These are phyloP conservation scores for Hypoxylon fuscum DNA, from an alignment of 495 filamentous ascomycete genomes.

Conservation along the genomic window DNA sequence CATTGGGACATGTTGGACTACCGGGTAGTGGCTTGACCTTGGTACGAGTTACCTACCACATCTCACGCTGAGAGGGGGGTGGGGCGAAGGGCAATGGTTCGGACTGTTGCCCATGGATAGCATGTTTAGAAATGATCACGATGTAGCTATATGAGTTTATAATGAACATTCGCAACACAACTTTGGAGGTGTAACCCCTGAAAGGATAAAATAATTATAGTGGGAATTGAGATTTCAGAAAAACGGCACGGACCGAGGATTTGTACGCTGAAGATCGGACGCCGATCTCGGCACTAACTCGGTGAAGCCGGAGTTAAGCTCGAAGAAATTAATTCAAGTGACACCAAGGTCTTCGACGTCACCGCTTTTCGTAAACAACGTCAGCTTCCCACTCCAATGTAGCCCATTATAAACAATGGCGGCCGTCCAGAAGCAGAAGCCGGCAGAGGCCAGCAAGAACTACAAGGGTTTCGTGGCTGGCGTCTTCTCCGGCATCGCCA, in stretches of 20 bases:
- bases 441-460: conserved; percentile 46
- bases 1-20: conserved; percentile 29
- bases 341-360: not conserved
- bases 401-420: conserved; percentile 29
- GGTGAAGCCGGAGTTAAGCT: conserved; percentile 5
- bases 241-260: conserved; percentile 16
- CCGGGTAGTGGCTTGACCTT: conserved; percentile 24
- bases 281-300: conserved; percentile 32
- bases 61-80: too few species aligned
- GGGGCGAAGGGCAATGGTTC: too few species aligned
- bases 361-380: not conserved
- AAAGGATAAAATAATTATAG: too few species aligned
- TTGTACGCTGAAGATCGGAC: not conserved
- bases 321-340: not conserved
- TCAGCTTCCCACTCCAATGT: conserved; percentile 20
- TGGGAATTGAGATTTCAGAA: too few species aligned
- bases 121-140: too few species aligned
- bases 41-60: too few species aligned
- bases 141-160: too few species aligned
- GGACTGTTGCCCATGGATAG: not conserved
- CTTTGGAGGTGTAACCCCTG: too few species aligned
- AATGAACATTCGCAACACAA: too few species aligned
- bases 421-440: conserved; percentile 41
- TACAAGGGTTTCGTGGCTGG: conserved; percentile 97
- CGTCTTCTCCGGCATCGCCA: conserved; percentile 91